Conservation (phyloP, 2,329 filamentous ascomycete species). For the Aspergillus vadensis region DNA sequence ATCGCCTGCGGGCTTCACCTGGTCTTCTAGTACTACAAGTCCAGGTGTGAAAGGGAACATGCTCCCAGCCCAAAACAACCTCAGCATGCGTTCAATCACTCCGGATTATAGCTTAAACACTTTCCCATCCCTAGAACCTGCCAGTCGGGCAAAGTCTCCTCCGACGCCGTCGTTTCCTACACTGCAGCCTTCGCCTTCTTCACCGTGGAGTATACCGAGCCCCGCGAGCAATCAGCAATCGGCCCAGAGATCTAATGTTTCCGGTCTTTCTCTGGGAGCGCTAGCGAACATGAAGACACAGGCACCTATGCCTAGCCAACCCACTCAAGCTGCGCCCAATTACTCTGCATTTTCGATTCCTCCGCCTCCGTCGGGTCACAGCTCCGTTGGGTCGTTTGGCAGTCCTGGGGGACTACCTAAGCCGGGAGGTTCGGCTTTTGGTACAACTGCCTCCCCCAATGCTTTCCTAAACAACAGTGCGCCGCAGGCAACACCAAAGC, state of each 20-base stretch:
- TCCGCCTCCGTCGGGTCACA: constrained; percentile 38
- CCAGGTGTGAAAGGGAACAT: constrained; percentile 23
- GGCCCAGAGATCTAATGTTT: constrained; percentile 15
- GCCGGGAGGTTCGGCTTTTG: constrained; percentile 21
- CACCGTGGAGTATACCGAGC: constrained; percentile 21
- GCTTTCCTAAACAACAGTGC: constrained; percentile 30
- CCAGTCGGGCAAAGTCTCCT: constrained; percentile 35
- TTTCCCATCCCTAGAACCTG: constrained; percentile 51
- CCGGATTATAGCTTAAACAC: constrained; percentile 53
- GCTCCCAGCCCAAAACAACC: constrained; percentile 24
- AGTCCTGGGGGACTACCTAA: constrained; percentile 22
- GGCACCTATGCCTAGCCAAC: constrained; percentile 17
- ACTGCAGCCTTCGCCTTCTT: constrained; percentile 35
- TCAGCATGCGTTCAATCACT: constrained; percentile 51
- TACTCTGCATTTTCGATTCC: constrained; percentile 46
- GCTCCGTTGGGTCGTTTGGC: constrained; percentile 18
- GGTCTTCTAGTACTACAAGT: constrained; percentile 40
- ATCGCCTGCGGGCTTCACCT: constrained; percentile 41
- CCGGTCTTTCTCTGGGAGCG: constrained; percentile 26
- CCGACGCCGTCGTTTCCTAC: constrained; percentile 28
- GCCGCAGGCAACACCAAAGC: constrained; percentile 32
- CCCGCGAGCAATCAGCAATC: constrained; percentile 19
- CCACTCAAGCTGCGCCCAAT: constrained; percentile 28
- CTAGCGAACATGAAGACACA: constrained; percentile 30
- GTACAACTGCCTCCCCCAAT: constrained; percentile 18